Conservation (phyloP, 208 protist species). For the Leishmania major region DNA sequence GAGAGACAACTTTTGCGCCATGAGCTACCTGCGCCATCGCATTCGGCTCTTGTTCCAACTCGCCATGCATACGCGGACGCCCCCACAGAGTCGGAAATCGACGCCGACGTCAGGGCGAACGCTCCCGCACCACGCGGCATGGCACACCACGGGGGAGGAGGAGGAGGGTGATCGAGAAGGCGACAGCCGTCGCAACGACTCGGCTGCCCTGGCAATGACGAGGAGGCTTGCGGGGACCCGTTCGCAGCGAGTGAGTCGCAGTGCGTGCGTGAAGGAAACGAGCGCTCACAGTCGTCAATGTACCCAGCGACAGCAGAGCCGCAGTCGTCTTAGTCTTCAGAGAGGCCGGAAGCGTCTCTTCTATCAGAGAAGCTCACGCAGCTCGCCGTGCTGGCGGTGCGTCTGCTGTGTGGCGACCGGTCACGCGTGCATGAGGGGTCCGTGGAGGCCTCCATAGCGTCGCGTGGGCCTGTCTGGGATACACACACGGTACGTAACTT, state of each 20-base stretch:
- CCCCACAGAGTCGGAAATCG: background rate
- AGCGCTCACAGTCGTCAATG: too few species aligned
- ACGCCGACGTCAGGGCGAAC: too few species aligned
- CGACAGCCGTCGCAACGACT: too few species aligned
- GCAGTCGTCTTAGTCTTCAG: too few species aligned
- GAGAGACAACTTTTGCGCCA: conserved; percentile 24
- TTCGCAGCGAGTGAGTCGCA: too few species aligned
- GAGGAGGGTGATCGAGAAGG: too few species aligned
- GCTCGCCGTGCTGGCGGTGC: conserved; percentile 25
- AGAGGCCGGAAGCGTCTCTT: too few species aligned
- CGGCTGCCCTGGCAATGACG: too few species aligned
- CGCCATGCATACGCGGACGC: conserved; percentile 27
- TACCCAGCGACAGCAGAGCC: background rate
- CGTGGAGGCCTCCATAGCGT: conserved; percentile 26
- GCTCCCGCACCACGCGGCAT: background rate
- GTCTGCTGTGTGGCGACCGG: conserved; percentile 37
- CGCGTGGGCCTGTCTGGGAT: conserved; percentile 45
- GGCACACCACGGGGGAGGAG: background rate
- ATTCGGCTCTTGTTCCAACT: conserved; percentile 34
- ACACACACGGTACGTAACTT: conserved; percentile 25
- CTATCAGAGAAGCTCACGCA: conserved; percentile 15
- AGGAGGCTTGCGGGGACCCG: too few species aligned
- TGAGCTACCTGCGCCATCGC: conserved; percentile 34
- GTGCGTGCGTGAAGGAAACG: too few species aligned
- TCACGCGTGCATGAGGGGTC: conserved; percentile 34